phyloP scores from a whole-genome alignment of 78 protist genomes.

The Dictyostelium citrinum region DNA sequence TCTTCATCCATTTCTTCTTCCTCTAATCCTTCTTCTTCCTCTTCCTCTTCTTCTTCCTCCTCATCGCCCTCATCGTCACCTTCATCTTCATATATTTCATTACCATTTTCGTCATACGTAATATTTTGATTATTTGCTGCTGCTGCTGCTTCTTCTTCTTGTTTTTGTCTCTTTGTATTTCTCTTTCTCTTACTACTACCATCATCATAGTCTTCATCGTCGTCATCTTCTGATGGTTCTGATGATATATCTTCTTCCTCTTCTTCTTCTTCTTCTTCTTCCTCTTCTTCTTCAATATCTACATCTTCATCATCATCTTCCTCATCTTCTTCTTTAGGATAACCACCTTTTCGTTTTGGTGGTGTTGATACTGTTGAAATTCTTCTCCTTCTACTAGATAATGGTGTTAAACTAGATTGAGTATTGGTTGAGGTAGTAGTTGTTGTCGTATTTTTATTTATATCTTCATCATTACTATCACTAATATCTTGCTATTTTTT shows the following conservation, averaged over 20 bases:
- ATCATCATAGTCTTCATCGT: not conserved
- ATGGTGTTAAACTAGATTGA: not conserved
- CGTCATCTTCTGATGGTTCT: not conserved
- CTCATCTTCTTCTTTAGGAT: not conserved
- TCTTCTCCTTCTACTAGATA: not conserved
- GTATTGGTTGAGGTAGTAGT: not conserved
- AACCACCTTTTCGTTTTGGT: too few relatives aligned
- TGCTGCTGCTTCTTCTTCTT: not conserved
- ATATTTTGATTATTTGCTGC: not conserved
- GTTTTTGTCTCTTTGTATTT: not conserved
- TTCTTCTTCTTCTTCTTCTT: constrained; percentile 22
- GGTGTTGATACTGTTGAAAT: not conserved
- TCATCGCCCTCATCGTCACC: not conserved
- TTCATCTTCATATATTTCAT: not conserved
- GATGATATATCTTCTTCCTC: constrained; percentile 8
- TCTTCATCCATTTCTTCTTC: not conserved
- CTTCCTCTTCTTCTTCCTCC: not conserved
- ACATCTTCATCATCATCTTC: not conserved
- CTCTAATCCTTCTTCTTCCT: not conserved
- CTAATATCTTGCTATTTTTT: not conserved
- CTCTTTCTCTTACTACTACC: not conserved
- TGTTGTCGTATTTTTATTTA: not conserved
- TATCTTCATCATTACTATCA: not conserved
- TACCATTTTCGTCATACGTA: not conserved
- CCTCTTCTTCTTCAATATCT: not conserved